Evolutionary conservation across 176 grass and related monocot genomes (phyloP).

Genomic region (Ensete glaucum): DNA sequence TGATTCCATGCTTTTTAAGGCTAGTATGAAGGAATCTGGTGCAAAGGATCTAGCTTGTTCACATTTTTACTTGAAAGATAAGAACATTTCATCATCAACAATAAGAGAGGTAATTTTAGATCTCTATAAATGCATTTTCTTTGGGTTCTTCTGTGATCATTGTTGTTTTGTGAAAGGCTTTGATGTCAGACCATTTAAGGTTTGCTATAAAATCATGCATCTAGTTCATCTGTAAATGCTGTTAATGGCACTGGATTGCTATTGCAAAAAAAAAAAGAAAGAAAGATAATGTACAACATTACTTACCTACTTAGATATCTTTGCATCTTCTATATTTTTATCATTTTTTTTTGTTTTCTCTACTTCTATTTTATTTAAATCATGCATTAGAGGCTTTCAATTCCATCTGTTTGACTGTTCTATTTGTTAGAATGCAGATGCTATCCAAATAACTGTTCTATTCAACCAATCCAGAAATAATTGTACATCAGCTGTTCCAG

Average conservation of each 20-base stretch:
- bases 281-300: neutral
- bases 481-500: slow-evolving; percentile 31
- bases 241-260: too few relatives aligned
- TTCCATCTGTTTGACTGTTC: slow-evolving; percentile 22
- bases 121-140: slow-evolving; percentile 1
- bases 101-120: slow-evolving; percentile 59
- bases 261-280: too few relatives aligned
- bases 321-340: neutral
- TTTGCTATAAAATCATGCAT: too few relatives aligned
- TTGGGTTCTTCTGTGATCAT: neutral
- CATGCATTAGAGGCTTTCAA: slow-evolving; percentile 8
- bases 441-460: slow-evolving; percentile 52
- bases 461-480: slow-evolving; percentile 53
- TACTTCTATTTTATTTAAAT: neutral
- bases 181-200: too few relatives aligned
- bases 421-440: slow-evolving; percentile 81
- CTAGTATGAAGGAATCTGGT: slow-evolving; percentile 8
- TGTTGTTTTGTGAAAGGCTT: neutral
- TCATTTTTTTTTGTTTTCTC: neutral
- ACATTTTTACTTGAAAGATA: slow-evolving; percentile 44
- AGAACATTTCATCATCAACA: slow-evolving; percentile 17
- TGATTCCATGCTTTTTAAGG: slow-evolving; percentile 4
- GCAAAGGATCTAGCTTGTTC: slow-evolving; percentile 50
- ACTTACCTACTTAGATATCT: neutral
- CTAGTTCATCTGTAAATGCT: too few relatives aligned